Evolutionary conservation across 805 yeast species (phyloP).

Genomic region (Metschnikowia orientalis): DNA sequence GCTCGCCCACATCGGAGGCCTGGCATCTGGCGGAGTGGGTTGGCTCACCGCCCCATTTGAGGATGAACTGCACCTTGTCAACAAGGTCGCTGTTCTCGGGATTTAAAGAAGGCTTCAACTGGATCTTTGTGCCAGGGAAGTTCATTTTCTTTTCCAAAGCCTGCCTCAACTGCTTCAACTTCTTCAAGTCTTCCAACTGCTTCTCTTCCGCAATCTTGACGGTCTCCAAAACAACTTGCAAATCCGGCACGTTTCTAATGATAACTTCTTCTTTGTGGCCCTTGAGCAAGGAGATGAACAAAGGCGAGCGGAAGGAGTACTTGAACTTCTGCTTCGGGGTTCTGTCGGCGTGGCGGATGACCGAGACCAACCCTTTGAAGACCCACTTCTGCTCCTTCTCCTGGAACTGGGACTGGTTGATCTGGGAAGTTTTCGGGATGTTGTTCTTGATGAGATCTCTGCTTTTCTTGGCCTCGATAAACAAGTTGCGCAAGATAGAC

Average conservation of each 20-base stretch:
- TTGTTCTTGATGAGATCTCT: slow-evolving; percentile 37
- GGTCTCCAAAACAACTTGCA: slow-evolving; percentile 80
- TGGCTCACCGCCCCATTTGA: slow-evolving; percentile 99
- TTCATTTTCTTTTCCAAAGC: slow-evolving; percentile 86
- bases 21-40: slow-evolving; percentile 96
- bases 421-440: slow-evolving; percentile 32
- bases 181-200: slow-evolving; percentile 73
- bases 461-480: slow-evolving; percentile 48
- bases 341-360: slow-evolving; percentile 95
- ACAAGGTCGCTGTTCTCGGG: slow-evolving; percentile 59
- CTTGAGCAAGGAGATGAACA: slow-evolving; percentile 79
- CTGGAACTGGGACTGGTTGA: slow-evolving; percentile 40
- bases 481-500: slow-evolving; percentile 67
- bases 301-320: slow-evolving; percentile 84
- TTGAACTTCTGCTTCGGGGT: slow-evolving; percentile 98
- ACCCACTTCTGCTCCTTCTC: slow-evolving; percentile 90
- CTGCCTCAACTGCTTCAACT: slow-evolving; percentile 67
- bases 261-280: slow-evolving; percentile 97
- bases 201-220: slow-evolving; percentile 77
- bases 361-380: slow-evolving; percentile 86
- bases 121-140: slow-evolving; percentile 95
- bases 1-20: slow-evolving; percentile 93
- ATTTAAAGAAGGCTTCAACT: slow-evolving; percentile 81
- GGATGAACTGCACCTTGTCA: slow-evolving; percentile 90
- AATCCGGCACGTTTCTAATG: slow-evolving; percentile 82